Evolutionary conservation across 2,329 filamentous ascomycete genomes (phyloP).

Genomic region (Calonectria pauciramosa): DNA sequence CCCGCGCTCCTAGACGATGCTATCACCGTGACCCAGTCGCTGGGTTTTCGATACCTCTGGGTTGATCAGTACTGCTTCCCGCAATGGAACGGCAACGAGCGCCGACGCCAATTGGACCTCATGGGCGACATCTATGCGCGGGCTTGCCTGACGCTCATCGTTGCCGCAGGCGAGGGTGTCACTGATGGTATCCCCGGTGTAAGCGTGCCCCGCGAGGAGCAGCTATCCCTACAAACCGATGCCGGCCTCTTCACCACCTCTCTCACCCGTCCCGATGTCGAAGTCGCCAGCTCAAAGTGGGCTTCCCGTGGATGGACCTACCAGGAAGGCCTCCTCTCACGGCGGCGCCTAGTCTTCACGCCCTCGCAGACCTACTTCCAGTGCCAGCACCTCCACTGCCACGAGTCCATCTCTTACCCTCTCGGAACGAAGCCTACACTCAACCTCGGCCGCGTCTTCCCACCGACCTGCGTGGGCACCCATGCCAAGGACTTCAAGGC

Average conservation of each 20-base stretch:
- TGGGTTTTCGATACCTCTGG: conserved; percentile 56
- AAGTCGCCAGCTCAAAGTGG: conserved; percentile 53
- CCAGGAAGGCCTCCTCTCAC: conserved; percentile 53
- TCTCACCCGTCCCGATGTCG: conserved; percentile 51
- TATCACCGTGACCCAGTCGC: conserved; percentile 46
- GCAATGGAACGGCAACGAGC: conserved; percentile 43
- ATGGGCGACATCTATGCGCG: conserved; percentile 52
- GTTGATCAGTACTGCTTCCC: conserved; percentile 54
- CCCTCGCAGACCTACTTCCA: conserved; percentile 56
- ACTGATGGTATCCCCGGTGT: conserved; percentile 52
- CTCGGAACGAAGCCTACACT: conserved; percentile 49
- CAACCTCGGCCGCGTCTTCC: conserved; percentile 51
- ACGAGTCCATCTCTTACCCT: conserved; percentile 52
- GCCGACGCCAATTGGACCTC: conserved; percentile 46
- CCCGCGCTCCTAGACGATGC: conserved; percentile 52
- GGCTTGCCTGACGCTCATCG: conserved; percentile 52
- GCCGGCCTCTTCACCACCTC: conserved; percentile 53
- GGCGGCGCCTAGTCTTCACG: conserved; percentile 53
- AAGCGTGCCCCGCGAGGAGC: conserved; percentile 50
- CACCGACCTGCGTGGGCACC: conserved; percentile 37
- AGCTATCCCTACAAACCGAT: conserved; percentile 52
- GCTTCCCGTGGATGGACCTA: conserved; percentile 53
- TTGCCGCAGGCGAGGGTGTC: conserved; percentile 50
- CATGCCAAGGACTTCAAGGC: conserved; percentile 44
- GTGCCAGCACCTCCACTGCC: conserved; percentile 53